Conservation (phyloP, 2,329 filamentous ascomycete genomes). For the Ceratocystis papillata region DNA sequence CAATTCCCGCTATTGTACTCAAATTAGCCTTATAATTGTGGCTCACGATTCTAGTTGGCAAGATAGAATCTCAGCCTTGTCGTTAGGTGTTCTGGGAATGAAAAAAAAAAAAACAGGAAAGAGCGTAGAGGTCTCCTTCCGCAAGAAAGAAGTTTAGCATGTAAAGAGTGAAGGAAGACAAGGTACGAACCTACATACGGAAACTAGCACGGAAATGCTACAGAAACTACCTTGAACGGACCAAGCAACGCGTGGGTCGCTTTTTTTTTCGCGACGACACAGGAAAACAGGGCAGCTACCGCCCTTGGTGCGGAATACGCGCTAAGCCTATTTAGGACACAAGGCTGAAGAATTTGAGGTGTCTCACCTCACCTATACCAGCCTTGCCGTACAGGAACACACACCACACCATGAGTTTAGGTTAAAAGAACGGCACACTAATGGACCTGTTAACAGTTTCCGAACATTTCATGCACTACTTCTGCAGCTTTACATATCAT, state of each 20-base stretch:
- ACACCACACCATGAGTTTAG: not conserved
- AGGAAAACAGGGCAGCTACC: conserved; percentile 16
- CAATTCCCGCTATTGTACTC: not conserved
- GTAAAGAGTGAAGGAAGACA: not conserved
- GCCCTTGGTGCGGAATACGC: conserved; percentile 20
- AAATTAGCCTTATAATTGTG: not conserved
- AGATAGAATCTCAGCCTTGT: not conserved
- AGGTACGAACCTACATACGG: too few relatives aligned
- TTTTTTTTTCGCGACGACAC: conserved; percentile 30
- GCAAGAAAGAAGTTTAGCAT: not conserved
- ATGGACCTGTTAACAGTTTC: too few relatives aligned
- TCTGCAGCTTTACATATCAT: too few relatives aligned
- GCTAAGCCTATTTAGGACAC: conserved; percentile 32
- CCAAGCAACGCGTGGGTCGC: conserved; percentile 31
- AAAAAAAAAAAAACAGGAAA: not conserved
- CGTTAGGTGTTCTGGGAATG: not conserved
- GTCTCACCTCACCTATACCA: not conserved
- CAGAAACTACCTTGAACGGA: conserved; percentile 28
- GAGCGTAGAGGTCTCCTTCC: not conserved
- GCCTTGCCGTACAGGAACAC: too few relatives aligned
- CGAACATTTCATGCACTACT: too few relatives aligned
- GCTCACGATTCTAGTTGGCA: not conserved
- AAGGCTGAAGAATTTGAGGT: conserved; percentile 29
- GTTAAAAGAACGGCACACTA: not conserved
- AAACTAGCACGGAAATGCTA: not conserved